phyloP scores from a whole-genome alignment of 768 basidiomycete species.

The Mycena albidolilacea region DNA sequence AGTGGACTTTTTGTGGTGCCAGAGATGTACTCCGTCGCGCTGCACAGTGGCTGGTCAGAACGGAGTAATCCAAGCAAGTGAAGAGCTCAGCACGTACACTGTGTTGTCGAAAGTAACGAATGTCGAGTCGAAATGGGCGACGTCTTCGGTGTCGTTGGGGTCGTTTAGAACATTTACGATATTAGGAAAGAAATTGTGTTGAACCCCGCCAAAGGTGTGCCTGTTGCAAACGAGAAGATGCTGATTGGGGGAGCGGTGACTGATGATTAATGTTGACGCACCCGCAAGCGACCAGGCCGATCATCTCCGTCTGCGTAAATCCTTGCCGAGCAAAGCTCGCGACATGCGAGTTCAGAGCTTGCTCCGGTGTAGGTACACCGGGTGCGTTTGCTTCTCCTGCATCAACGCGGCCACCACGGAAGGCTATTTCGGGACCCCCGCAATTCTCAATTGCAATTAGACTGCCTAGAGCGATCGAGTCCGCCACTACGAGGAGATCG shows the following conservation, averaged over 20 bases:
- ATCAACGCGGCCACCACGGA: constrained; percentile 24
- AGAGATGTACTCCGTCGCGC: constrained; percentile 28
- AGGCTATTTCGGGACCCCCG: constrained; percentile 24
- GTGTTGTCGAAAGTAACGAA: constrained; percentile 28
- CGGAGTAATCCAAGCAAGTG: not conserved
- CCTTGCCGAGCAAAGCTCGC: constrained; percentile 26
- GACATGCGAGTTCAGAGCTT: constrained; percentile 24
- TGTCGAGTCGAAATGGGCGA: constrained; percentile 34
- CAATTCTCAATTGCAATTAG: constrained; percentile 26
- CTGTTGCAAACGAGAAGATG: not conserved
- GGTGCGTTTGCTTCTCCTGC: constrained; percentile 19
- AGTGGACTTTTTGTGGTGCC: constrained; percentile 21
- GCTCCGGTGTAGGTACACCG: constrained; percentile 17
- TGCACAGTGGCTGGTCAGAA: constrained; percentile 5
- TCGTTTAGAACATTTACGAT: constrained; percentile 12
- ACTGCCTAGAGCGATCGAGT: constrained; percentile 24
- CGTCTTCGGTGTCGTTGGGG: constrained; percentile 12
- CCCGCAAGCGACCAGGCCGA: not conserved
- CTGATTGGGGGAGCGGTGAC: not conserved
- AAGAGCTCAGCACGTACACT: constrained; percentile 10
- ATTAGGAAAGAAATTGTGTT: constrained; percentile 22
- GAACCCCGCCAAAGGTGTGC: constrained; percentile 22
- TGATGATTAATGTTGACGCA: not conserved
- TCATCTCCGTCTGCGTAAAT: constrained; percentile 21
- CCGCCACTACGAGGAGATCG: constrained; percentile 17